phyloP scores from a whole-genome alignment of 2,329 filamentous ascomycete species.

The Epicoccum nigrum region DNA sequence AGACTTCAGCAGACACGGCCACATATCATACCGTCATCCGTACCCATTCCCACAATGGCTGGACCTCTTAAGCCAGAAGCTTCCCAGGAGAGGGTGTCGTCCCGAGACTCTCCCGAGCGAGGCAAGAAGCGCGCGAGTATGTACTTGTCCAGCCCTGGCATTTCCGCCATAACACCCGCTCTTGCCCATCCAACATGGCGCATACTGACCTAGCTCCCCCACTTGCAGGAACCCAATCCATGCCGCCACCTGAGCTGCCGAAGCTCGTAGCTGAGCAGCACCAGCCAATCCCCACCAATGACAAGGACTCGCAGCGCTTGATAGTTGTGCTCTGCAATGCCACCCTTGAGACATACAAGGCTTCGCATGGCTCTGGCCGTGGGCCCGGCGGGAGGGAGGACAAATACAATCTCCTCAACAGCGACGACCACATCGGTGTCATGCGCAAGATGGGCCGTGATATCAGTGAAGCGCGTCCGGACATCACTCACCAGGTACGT shows the following conservation, averaged over 20 bases:
- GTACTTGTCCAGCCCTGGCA: slow-evolving; percentile 24
- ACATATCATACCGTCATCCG: slow-evolving; percentile 1
- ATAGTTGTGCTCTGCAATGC: slow-evolving; percentile 98
- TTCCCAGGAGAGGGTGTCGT: slow-evolving; percentile 28
- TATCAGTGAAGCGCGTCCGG: slow-evolving; percentile 94
- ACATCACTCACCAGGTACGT: slow-evolving; percentile 97
- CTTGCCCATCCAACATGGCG: slow-evolving; percentile 18
- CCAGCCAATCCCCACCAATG: slow-evolving; percentile 77
- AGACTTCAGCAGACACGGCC: neutral
- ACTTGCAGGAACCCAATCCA: slow-evolving; percentile 74
- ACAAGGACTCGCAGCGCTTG: slow-evolving; percentile 89
- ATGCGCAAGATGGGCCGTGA: slow-evolving; percentile 99
- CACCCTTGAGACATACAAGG: slow-evolving; percentile 96
- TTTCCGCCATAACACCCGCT: slow-evolving; percentile 10
- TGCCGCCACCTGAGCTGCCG: slow-evolving; percentile 87
- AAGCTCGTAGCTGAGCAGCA: slow-evolving; percentile 94
- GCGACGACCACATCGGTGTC: slow-evolving; percentile 97
- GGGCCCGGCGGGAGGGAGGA: slow-evolving; percentile 76
- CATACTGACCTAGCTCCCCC: slow-evolving; percentile 31
- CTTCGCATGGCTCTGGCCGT: slow-evolving; percentile 72
- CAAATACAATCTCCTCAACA: slow-evolving; percentile 97
- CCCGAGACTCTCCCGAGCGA: slow-evolving; percentile 44
- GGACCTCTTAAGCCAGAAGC: slow-evolving; percentile 28
- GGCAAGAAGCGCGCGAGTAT: slow-evolving; percentile 47
- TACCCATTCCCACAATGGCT: slow-evolving; percentile 22